Evolutionary conservation across 257 asterid species (phyloP).

Genomic region (Vinca minor): DNA sequence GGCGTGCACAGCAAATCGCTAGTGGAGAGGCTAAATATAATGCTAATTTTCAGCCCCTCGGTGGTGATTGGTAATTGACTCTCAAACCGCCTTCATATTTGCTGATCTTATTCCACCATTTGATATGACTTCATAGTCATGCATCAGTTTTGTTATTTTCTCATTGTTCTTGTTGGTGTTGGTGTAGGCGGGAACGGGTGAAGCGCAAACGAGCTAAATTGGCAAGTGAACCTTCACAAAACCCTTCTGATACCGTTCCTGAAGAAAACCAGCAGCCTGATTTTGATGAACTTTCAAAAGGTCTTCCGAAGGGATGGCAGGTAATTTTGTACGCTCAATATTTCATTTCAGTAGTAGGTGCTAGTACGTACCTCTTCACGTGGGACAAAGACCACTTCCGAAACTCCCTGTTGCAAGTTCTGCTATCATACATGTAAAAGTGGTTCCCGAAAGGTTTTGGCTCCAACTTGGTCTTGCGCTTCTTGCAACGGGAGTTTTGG

Average conservation of each 20-base stretch:
- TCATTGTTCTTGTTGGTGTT: slow-evolving; percentile 15
- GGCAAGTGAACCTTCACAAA: slow-evolving; percentile 37
- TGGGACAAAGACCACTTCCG: neutral
- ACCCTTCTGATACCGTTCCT: slow-evolving; percentile 29
- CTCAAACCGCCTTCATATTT: neutral
- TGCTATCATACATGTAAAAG: neutral
- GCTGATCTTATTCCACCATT: neutral
- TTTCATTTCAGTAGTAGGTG: neutral
- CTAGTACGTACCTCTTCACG: neutral
- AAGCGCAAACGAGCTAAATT: slow-evolving; percentile 68
- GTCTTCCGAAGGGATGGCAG: slow-evolving; percentile 95
- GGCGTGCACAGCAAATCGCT: slow-evolving; percentile 86
- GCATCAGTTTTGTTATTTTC: neutral
- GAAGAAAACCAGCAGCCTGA: slow-evolving; percentile 43
- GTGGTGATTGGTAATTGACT: slow-evolving; percentile 81
- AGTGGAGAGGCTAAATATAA: slow-evolving; percentile 86
- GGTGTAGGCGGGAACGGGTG: slow-evolving; percentile 89
- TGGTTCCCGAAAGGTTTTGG: neutral
- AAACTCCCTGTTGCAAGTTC: neutral
- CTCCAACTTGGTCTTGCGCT: too few species aligned
- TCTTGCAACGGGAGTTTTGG: too few species aligned
- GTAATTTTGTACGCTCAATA: slow-evolving; percentile 25
- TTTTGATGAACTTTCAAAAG: slow-evolving; percentile 51
- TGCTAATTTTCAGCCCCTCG: slow-evolving; percentile 95
- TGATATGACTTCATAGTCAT: neutral